Conservation (phyloP, 805 yeast genomes). For the Millerago galiae region DNA sequence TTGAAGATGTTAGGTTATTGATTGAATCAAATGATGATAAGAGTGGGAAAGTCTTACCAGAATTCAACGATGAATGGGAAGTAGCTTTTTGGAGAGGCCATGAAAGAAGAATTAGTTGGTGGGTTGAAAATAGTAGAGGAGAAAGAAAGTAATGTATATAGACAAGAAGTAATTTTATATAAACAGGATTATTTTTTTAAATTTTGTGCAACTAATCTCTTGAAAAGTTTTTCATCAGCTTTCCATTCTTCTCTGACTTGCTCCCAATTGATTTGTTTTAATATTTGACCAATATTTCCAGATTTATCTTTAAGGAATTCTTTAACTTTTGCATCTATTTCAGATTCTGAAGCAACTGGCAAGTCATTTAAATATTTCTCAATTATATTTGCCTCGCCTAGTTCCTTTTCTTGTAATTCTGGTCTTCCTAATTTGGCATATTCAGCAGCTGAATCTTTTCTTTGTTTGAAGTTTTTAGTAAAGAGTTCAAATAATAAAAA, state of each 20-base stretch:
- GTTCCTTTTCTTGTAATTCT: constrained; percentile 51
- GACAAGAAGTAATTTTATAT: not conserved
- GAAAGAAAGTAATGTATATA: constrained; percentile 1
- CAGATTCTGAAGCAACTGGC: constrained; percentile 44
- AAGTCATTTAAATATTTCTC: constrained; percentile 32
- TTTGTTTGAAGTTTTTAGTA: constrained; percentile 40
- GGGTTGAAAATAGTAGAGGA: constrained; percentile 4
- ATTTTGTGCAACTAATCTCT: constrained; percentile 5
- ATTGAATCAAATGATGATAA: constrained; percentile 1
- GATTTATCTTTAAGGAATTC: constrained; percentile 21
- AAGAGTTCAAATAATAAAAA: constrained; percentile 30
- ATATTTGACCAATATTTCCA: constrained; percentile 24
- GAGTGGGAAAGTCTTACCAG: constrained; percentile 4
- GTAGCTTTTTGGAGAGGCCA: constrained; percentile 8
- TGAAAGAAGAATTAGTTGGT: constrained; percentile 7
- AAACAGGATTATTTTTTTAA: constrained; percentile 1
- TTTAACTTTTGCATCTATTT: constrained; percentile 30
- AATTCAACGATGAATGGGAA: constrained; percentile 8
- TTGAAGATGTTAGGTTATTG: constrained; percentile 3
- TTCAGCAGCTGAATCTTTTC: constrained; percentile 43
- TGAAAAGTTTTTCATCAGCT: constrained; percentile 23
- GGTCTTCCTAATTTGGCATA: constrained; percentile 38
- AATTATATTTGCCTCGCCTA: constrained; percentile 38
- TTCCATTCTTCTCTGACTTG: constrained; percentile 31
- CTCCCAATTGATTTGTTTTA: constrained; percentile 28